phyloP scores from a whole-genome alignment of 257 asterid genomes.

The Catharanthus roseus region DNA sequence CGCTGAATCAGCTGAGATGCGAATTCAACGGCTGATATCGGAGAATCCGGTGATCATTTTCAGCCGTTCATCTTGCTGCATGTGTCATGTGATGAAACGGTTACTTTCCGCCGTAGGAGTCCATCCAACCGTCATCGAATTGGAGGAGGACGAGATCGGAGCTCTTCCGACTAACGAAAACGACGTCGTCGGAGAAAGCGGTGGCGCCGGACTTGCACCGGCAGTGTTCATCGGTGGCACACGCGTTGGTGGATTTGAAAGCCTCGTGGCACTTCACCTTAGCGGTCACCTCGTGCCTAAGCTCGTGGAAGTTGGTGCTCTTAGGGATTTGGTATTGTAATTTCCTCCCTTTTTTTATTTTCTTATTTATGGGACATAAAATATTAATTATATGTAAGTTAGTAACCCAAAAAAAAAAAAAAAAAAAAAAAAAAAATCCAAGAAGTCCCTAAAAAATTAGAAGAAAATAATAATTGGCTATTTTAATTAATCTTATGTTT shows the following conservation, averaged over 20 bases:
- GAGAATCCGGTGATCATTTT: slow-evolving; percentile 86
- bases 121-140: slow-evolving; percentile 76
- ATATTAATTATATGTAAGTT: neutral
- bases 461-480: slow-evolving; percentile 1
- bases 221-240: slow-evolving; percentile 80
- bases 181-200: slow-evolving; percentile 1
- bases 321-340: slow-evolving; percentile 38
- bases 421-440: neutral
- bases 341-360: slow-evolving; percentile 1
- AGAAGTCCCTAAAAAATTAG: slow-evolving; percentile 3
- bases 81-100: slow-evolving; percentile 88
- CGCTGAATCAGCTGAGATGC: slow-evolving; percentile 65
- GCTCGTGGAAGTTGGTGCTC: slow-evolving; percentile 82
- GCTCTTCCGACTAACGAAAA: slow-evolving; percentile 22
- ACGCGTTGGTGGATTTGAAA: slow-evolving; percentile 81
- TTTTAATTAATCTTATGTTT: neutral
- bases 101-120: slow-evolving; percentile 72
- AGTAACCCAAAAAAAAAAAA: neutral
- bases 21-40: slow-evolving; percentile 68
- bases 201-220: slow-evolving; percentile 40
- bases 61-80: slow-evolving; percentile 83
- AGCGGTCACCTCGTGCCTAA: slow-evolving; percentile 80
- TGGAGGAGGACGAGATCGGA: slow-evolving; percentile 84
- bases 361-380: slow-evolving; percentile 7
- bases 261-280: slow-evolving; percentile 72